A percentile compares a stretch with the other conserved stretches of the same genome.
Evolutionary conservation across 768 basidiomycete species (phyloP).

Genomic region (Holtermannia corniformis): DNA sequence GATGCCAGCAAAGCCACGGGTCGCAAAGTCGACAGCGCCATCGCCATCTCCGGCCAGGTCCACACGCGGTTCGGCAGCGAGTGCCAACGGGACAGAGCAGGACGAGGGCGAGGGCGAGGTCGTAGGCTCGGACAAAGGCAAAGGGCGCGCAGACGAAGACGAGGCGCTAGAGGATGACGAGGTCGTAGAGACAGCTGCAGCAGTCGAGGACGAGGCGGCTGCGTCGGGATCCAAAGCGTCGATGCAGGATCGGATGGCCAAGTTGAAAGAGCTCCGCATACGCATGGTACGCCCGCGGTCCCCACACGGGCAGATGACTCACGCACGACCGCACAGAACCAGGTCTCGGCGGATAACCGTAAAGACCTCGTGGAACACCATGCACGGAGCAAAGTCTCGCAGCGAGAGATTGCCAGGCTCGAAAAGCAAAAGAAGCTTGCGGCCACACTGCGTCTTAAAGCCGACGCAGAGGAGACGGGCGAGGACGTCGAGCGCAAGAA

Average conservation of each 20-base stretch:
- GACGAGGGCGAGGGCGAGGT: slow-evolving; percentile 9
- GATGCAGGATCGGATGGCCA: slow-evolving; percentile 66
- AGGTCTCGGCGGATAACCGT: slow-evolving; percentile 72
- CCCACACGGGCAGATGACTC: too few species aligned
- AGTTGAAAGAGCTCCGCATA: slow-evolving; percentile 63
- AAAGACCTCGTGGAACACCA: slow-evolving; percentile 76
- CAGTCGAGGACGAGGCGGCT: slow-evolving; percentile 24
- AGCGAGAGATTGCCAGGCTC: slow-evolving; percentile 68
- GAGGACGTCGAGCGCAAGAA: slow-evolving; percentile 82
- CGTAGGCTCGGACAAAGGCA: slow-evolving; percentile 5
- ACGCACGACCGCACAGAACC: slow-evolving; percentile 50
- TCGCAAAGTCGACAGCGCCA: slow-evolving; percentile 31
- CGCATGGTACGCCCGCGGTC: slow-evolving; percentile 59
- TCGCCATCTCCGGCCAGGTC: slow-evolving; percentile 27
- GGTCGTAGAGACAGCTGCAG: slow-evolving; percentile 35
- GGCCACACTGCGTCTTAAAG: slow-evolving; percentile 70
- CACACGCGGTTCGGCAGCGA: background rate
- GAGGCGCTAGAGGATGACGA: slow-evolving; percentile 18
- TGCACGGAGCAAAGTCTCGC: slow-evolving; percentile 63
- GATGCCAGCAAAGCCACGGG: slow-evolving; percentile 26
- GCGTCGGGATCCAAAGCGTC: slow-evolving; percentile 25
- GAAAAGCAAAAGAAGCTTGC: slow-evolving; percentile 86
- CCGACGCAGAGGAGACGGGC: slow-evolving; percentile 82
- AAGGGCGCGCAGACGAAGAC: slow-evolving; percentile 4
- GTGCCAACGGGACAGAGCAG: slow-evolving; percentile 9